Percentiles rank a stretch among this genome's conserved stretches.
Evolutionary conservation across 768 basidiomycete species (phyloP).

Genomic region (Hebeloma cylindrosporum): DNA sequence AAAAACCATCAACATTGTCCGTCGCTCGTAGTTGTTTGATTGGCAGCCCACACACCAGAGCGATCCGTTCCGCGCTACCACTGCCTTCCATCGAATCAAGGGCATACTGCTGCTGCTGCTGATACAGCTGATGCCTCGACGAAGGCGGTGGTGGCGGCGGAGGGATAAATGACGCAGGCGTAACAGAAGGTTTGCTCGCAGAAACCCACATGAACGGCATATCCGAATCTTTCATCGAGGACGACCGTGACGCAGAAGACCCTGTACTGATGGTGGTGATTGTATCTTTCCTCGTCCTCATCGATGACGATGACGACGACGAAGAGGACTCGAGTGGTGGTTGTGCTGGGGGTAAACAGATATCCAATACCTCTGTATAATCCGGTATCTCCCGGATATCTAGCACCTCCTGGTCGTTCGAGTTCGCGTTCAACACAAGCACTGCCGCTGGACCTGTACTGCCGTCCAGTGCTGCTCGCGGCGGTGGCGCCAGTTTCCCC

Average conservation of each 20-base stretch:
- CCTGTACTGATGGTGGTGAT: conserved; percentile 1
- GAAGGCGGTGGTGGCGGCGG: conserved; percentile 1
- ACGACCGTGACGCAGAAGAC: conserved; percentile 13
- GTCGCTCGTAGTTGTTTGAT: too few relatives aligned
- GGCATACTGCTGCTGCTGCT: too few relatives aligned
- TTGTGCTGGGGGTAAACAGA: too few relatives aligned
- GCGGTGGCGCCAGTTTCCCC: conserved; percentile 3
- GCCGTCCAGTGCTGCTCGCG: background rate
- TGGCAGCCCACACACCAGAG: too few relatives aligned
- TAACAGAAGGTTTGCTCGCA: conserved; percentile 12
- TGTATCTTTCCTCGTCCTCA: conserved; percentile 8
- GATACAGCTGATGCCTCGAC: too few relatives aligned
- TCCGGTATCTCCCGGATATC: conserved; percentile 18
- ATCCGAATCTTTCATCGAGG: conserved; percentile 13
- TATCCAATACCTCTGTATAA: too few relatives aligned
- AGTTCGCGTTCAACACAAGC: background rate
- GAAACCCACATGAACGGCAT: conserved; percentile 24
- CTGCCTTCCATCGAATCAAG: too few relatives aligned
- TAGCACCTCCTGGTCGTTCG: conserved; percentile 18
- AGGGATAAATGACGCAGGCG: conserved; percentile 13
- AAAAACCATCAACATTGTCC: too few relatives aligned
- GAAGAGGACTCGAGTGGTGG: too few relatives aligned
- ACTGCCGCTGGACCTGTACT: background rate
- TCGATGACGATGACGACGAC: conserved; percentile 7
- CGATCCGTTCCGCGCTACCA: too few relatives aligned